These are phyloP conservation scores for Stereocaulon alpinum DNA, from an alignment of 495 filamentous ascomycete species.

Conservation along the genomic window DNA sequence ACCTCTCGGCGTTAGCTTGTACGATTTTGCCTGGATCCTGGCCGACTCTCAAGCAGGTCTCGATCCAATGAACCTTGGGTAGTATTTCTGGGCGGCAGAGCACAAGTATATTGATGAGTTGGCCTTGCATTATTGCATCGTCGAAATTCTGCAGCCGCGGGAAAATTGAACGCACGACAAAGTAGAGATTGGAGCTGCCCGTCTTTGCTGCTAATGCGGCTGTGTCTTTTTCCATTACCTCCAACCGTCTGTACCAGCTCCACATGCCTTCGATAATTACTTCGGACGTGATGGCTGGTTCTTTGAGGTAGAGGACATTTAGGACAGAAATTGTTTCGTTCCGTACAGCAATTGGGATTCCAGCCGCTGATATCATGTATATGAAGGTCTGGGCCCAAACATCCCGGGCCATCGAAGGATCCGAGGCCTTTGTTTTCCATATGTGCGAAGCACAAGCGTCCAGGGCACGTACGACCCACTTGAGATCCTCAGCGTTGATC, in stretches of 20 bases:
- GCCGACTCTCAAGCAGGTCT: constrained; percentile 63
- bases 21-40: constrained; percentile 76
- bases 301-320: constrained; percentile 44
- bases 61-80: constrained; percentile 76
- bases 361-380: constrained; percentile 56
- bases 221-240: constrained; percentile 64
- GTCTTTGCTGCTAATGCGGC: constrained; percentile 59
- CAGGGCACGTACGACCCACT: constrained; percentile 66
- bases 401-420: constrained; percentile 32
- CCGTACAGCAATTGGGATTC: constrained; percentile 46
- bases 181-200: constrained; percentile 45
- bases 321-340: constrained; percentile 49
- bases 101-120: constrained; percentile 65
- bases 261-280: constrained; percentile 64
- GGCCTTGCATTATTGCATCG: constrained; percentile 36
- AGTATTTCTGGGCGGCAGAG: constrained; percentile 70
- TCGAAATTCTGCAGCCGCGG: constrained; percentile 33
- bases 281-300: constrained; percentile 44
- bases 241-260: constrained; percentile 62
- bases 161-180: constrained; percentile 64
- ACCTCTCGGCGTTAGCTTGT: constrained; percentile 36
- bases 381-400: constrained; percentile 77
- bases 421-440: constrained; percentile 26
- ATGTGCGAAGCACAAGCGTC: constrained; percentile 43
- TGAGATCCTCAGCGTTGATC: constrained; percentile 60